These are phyloP conservation scores for Epichloe elymi DNA, from an alignment of 2,329 filamentous ascomycete species.

Conservation along the genomic window DNA sequence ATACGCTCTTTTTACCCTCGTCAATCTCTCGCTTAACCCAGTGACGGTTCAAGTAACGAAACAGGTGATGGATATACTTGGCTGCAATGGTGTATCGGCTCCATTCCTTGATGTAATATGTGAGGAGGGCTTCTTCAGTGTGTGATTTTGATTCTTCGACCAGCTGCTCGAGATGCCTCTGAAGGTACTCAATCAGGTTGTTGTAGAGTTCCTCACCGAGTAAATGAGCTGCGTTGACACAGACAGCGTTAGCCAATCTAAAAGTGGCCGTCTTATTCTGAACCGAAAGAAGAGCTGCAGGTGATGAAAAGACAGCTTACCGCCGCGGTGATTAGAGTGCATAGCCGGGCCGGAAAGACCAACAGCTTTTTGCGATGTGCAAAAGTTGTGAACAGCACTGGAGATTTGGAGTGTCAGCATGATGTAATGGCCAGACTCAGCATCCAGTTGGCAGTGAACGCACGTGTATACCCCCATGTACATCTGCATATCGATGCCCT, in stretches of 20 bases:
- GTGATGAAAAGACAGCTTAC: slow-evolving; percentile 26
- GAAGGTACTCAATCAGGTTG: slow-evolving; percentile 77
- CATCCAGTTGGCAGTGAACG: slow-evolving; percentile 3
- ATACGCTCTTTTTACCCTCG: slow-evolving; percentile 95
- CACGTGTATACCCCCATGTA: slow-evolving; percentile 97
- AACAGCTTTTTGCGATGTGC: slow-evolving; percentile 90
- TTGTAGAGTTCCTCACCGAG: slow-evolving; percentile 94
- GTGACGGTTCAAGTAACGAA: slow-evolving; percentile 90
- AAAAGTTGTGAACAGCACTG: slow-evolving; percentile 95
- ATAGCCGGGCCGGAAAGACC: slow-evolving; percentile 35
- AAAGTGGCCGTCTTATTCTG: not conserved
- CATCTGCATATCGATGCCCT: slow-evolving; percentile 88
- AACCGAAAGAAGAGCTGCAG: not conserved
- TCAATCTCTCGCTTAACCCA: slow-evolving; percentile 99
- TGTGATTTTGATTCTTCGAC: slow-evolving; percentile 63
- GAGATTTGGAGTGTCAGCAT: slow-evolving; percentile 21
- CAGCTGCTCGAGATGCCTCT: slow-evolving; percentile 59
- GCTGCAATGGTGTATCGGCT: slow-evolving; percentile 87
- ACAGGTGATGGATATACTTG: slow-evolving; percentile 95
- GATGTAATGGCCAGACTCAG: not conserved
- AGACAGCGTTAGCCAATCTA: not conserved
- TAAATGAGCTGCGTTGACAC: slow-evolving; percentile 55
- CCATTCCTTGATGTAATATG: slow-evolving; percentile 96
- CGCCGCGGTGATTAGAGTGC: slow-evolving; percentile 41
- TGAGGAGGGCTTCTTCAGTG: slow-evolving; percentile 76